A percentile compares a stretch with the other conserved stretches of the same genome.
Evolutionary conservation across 805 yeast species (phyloP).

Genomic region (Metschnikowia cubensis): DNA sequence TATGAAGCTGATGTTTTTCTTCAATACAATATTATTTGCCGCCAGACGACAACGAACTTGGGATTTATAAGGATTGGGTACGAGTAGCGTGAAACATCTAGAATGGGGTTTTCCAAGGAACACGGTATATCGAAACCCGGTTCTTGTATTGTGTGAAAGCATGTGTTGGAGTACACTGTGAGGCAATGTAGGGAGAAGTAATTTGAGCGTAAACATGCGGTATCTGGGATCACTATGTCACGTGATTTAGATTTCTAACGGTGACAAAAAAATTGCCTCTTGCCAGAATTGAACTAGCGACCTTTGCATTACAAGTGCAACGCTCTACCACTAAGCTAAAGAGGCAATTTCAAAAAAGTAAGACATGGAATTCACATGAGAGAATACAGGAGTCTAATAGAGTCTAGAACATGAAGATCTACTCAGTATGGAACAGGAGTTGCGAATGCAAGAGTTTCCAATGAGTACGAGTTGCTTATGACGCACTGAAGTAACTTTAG

Average conservation of each 20-base stretch:
- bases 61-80: conserved; percentile 3
- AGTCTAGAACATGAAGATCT: no score
- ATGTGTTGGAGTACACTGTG: background rate
- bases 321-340: conserved; percentile 99
- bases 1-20: conserved; percentile 34
- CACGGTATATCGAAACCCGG: background rate
- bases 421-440: no score
- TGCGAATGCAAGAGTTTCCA: no score
- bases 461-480: no score
- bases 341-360: conserved; percentile 47
- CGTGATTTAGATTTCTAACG: background rate
- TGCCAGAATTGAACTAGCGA: conserved; percentile 58
- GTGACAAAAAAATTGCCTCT: conserved; percentile 21
- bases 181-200: background rate
- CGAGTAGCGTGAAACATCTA: conserved; percentile 1
- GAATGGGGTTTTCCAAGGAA: background rate
- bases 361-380: no score
- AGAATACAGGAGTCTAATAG: no score
- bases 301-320: conserved; percentile 99
- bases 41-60: conserved; percentile 5
- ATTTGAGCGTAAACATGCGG: background rate
- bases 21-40: conserved; percentile 7
- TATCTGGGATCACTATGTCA: background rate
- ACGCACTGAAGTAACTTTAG: no score
- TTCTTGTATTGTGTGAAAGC: background rate